These are phyloP conservation scores for Phaffomyces thermotolerans DNA, from an alignment of 805 yeast species.

Conservation along the genomic window DNA sequence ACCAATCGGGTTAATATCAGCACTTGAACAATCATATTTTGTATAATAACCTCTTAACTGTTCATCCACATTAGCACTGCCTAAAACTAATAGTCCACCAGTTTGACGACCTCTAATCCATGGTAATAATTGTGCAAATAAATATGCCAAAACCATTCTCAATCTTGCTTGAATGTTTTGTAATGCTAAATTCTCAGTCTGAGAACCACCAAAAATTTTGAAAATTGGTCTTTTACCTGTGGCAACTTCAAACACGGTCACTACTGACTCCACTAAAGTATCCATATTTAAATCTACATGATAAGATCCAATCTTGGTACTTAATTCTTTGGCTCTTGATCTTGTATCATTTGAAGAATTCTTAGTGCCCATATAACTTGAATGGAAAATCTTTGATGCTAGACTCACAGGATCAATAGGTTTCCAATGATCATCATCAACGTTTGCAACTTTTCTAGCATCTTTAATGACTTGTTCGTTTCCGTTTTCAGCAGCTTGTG, in stretches of 20 bases:
- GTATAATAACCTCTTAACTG: constrained; percentile 93
- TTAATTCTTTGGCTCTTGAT: constrained; percentile 67
- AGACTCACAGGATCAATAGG: constrained; percentile 75
- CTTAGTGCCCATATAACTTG: constrained; percentile 92
- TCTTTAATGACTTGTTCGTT: constrained; percentile 72
- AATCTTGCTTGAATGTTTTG: constrained; percentile 96
- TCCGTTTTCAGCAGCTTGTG: constrained; percentile 58
- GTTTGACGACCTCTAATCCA: constrained; percentile 76
- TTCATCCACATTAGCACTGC: constrained; percentile 97
- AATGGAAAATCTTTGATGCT: constrained; percentile 71
- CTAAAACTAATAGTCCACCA: constrained; percentile 80
- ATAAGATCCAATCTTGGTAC: constrained; percentile 73
- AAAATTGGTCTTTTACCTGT: constrained; percentile 87
- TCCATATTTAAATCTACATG: constrained; percentile 95
- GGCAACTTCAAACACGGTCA: constrained; percentile 73
- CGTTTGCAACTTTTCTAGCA: constrained; percentile 59
- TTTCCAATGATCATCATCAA: constrained; percentile 43
- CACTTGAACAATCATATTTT: constrained; percentile 94
- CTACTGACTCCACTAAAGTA: constrained; percentile 63
- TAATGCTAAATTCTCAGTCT: constrained; percentile 84
- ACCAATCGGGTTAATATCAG: constrained; percentile 98
- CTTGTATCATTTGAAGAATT: constrained; percentile 90
- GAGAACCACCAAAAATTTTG: constrained; percentile 90
- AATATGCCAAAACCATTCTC: constrained; percentile 88
- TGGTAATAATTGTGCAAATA: constrained; percentile 91